phyloP scores from a whole-genome alignment of 2,329 filamentous ascomycete genomes.

The Fusarium continuum region DNA sequence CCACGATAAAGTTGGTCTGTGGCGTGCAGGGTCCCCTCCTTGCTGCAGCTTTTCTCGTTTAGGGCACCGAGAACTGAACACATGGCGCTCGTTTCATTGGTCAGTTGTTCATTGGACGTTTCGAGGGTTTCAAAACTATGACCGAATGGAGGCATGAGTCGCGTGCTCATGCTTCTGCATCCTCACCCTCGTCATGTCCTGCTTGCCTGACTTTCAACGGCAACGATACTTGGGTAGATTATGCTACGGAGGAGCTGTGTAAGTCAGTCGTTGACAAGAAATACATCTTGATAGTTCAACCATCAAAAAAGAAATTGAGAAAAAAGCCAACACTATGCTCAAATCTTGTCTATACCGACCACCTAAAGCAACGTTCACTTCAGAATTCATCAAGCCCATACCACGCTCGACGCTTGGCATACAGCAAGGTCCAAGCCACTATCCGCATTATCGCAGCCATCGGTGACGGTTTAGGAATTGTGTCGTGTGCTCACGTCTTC shows the following conservation, averaged over 20 bases:
- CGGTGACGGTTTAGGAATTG: conserved; percentile 36
- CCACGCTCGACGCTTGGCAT: conserved; percentile 15
- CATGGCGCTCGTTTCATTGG: conserved; percentile 27
- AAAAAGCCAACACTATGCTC: background rate
- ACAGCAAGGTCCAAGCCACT: background rate
- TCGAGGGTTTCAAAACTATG: background rate
- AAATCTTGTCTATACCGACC: background rate
- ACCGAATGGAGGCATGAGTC: conserved; percentile 31
- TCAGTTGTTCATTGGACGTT: background rate
- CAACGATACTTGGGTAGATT: background rate
- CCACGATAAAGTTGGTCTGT: conserved; percentile 36
- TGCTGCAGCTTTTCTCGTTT: conserved; percentile 14
- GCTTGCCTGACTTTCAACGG: background rate
- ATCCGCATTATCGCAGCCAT: conserved; percentile 12
- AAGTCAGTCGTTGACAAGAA: background rate
- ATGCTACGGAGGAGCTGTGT: no score
- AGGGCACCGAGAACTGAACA: conserved; percentile 17
- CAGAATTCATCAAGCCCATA: background rate
- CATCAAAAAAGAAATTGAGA: no score
- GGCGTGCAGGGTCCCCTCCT: background rate
- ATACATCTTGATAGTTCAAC: background rate
- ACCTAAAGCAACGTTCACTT: background rate
- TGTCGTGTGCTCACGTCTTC: conserved; percentile 29
- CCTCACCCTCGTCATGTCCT: background rate
- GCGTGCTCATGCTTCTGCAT: conserved; percentile 24